Conservation (phyloP, 768 basidiomycete genomes). For the Amanita exitialis region DNA sequence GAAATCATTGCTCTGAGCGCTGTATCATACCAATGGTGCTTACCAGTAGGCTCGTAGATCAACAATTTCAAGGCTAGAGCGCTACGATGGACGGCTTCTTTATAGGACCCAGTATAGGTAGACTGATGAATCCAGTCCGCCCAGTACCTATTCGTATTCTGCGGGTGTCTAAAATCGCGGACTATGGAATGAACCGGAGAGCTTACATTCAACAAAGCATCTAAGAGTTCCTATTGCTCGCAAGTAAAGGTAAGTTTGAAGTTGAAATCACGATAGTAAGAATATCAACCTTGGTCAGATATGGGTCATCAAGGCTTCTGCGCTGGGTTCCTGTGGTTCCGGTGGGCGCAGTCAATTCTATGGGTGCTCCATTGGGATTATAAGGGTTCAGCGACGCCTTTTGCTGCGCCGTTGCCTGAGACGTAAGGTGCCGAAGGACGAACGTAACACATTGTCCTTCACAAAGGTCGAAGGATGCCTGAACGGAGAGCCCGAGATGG, state of each 20-base stretch:
- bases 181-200: not conserved
- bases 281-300: conserved; percentile 44
- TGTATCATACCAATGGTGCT: not conserved
- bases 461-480: conserved; percentile 45
- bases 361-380: not conserved
- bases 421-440: conserved; percentile 62
- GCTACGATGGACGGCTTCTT: conserved; percentile 87
- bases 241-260: not conserved
- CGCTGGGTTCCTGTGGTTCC: conserved; percentile 26
- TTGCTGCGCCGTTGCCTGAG: not conserved
- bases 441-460: conserved; percentile 94
- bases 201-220: conserved; percentile 44
- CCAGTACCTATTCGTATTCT: conserved; percentile 79
- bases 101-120: conserved; percentile 90
- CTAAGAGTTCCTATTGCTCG: conserved; percentile 38
- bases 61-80: conserved; percentile 91
- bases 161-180: not conserved
- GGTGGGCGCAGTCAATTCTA: not conserved
- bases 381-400: not conserved
- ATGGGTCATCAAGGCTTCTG: conserved; percentile 52
- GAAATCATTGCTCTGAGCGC: not conserved
- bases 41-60: conserved; percentile 86
- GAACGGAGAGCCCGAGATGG: conserved; percentile 61
- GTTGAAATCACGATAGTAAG: not conserved
- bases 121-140: conserved; percentile 81